Evolutionary conservation across 805 yeast genomes (phyloP).

Genomic region (Sugiyamaella qingdaonensis): DNA sequence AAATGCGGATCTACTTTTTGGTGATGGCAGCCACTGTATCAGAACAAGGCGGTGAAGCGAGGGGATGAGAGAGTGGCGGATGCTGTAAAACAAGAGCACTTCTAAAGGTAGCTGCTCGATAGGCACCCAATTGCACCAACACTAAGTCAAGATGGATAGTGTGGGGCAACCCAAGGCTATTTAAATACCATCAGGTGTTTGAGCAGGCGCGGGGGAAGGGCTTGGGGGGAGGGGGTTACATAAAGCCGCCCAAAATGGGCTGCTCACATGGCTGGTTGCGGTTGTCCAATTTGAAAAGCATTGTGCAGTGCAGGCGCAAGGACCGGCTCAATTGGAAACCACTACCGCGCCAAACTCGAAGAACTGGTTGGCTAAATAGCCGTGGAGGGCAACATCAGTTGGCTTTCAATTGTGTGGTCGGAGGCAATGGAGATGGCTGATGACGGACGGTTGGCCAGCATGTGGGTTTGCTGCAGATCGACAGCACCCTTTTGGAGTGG

Average conservation of each 20-base stretch:
- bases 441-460: too few species aligned
- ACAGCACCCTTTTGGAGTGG: too few species aligned
- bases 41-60: too few species aligned
- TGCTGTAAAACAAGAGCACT: neutral
- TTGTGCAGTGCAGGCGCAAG: neutral
- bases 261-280: slow-evolving; percentile 4
- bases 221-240: neutral
- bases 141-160: neutral
- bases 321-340: neutral
- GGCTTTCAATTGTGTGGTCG: too few species aligned
- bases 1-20: neutral
- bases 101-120: slow-evolving; percentile 3
- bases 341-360: too few species aligned
- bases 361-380: too few species aligned
- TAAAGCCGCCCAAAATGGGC: slow-evolving; percentile 1
- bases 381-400: too few species aligned
- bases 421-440: too few species aligned
- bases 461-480: too few species aligned
- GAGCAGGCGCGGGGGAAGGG: neutral
- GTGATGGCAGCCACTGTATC: too few species aligned
- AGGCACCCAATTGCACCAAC: slow-evolving; percentile 11
- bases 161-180: neutral
- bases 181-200: slow-evolving; percentile 1
- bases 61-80: neutral
- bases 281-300: neutral